Evolutionary conservation across 345 rosid genomes (phyloP).

Genomic region (Conringia planisiliqua): DNA sequence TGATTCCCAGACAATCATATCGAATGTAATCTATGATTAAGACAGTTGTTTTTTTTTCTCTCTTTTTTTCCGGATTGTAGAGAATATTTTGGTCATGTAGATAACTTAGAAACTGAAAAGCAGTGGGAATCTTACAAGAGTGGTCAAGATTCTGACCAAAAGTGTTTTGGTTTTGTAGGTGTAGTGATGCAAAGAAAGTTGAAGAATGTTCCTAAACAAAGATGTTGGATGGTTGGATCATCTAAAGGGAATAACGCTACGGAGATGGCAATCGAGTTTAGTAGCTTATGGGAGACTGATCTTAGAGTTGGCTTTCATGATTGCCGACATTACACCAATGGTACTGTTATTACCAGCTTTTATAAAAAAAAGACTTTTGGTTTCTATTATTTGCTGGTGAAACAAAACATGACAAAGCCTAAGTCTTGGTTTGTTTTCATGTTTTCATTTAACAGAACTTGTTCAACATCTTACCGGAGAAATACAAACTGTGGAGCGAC

Average conservation of each 20-base stretch:
- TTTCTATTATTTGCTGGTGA: neutral
- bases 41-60: neutral
- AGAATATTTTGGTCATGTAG: constrained; percentile 16
- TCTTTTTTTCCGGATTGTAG: neutral
- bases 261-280: constrained; percentile 49
- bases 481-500: constrained; percentile 44
- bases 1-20: constrained; percentile 22
- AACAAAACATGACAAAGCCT: neutral
- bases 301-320: constrained; percentile 69
- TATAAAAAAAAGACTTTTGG: neutral
- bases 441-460: constrained; percentile 44
- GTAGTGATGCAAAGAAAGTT: constrained; percentile 47
- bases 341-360: constrained; percentile 31
- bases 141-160: constrained; percentile 6
- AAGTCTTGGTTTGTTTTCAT: neutral
- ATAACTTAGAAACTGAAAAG: no score
- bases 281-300: constrained; percentile 52
- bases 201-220: constrained; percentile 51
- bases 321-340: constrained; percentile 71
- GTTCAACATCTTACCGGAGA: constrained; percentile 76
- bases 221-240: constrained; percentile 78
- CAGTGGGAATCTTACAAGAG: neutral
- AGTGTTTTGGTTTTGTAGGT: constrained; percentile 36
- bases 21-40: constrained; percentile 15
- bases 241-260: constrained; percentile 41